phyloP scores from a whole-genome alignment of 2,329 filamentous ascomycete genomes.

The Seiridium unicorne region DNA sequence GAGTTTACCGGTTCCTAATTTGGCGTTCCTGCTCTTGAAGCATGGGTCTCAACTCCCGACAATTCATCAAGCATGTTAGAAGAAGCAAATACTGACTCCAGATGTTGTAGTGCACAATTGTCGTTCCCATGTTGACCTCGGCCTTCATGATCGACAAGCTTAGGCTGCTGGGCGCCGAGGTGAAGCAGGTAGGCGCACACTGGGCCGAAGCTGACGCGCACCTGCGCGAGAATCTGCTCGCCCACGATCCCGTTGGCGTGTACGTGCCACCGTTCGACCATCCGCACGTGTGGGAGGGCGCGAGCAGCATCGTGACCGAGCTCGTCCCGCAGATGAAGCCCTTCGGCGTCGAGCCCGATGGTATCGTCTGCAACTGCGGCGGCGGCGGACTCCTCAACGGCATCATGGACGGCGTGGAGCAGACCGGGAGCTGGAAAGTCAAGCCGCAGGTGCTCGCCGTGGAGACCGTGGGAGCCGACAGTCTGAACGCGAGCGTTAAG shows the following conservation, averaged over 20 bases:
- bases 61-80: too few relatives aligned
- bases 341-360: slow-evolving; percentile 45
- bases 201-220: slow-evolving; percentile 70
- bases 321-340: slow-evolving; percentile 36
- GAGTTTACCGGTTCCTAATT: too few relatives aligned
- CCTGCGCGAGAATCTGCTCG: slow-evolving; percentile 58
- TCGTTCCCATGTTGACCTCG: slow-evolving; percentile 66
- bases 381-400: slow-evolving; percentile 80
- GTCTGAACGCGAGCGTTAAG: slow-evolving; percentile 60
- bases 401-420: slow-evolving; percentile 66
- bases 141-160: slow-evolving; percentile 72
- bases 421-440: slow-evolving; percentile 29
- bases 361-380: slow-evolving; percentile 74
- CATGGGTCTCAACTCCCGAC: too few relatives aligned
- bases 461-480: slow-evolving; percentile 74
- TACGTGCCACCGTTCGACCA: slow-evolving; percentile 73
- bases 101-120: slow-evolving; percentile 59
- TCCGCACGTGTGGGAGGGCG: slow-evolving; percentile 65
- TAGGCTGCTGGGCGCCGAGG: slow-evolving; percentile 63
- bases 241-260: slow-evolving; percentile 46
- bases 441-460: slow-evolving; percentile 63
- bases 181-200: slow-evolving; percentile 65
- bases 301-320: slow-evolving; percentile 57
- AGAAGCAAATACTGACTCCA: too few relatives aligned
- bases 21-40: too few relatives aligned